These are phyloP conservation scores for Asterochloris erici DNA, from an alignment of 139 green algal genomes.

Conservation along the genomic window DNA sequence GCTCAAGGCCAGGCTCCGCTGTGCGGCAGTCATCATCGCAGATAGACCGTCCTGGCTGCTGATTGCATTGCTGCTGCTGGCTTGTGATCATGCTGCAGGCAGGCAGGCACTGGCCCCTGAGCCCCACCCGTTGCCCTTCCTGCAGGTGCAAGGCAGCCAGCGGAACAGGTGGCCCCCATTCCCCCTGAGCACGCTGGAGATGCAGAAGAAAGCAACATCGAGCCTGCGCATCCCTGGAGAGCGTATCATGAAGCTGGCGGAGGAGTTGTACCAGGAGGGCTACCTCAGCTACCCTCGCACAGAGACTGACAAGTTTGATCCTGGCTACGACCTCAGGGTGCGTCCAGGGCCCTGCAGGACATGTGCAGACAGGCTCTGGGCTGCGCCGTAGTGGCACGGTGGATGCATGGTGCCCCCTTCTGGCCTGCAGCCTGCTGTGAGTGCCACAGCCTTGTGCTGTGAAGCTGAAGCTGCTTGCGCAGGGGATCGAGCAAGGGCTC, in stretches of 20 bases:
- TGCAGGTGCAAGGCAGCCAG: conserved; percentile 50
- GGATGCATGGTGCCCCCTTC: too few species aligned
- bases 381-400: background rate
- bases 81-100: too few species aligned
- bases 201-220: conserved; percentile 87
- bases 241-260: conserved; percentile 90
- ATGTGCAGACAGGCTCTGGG: background rate
- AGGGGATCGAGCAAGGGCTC: too few species aligned
- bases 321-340: conserved; percentile 68
- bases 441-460: too few species aligned
- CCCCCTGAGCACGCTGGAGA: conserved; percentile 93
- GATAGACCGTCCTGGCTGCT: too few species aligned
- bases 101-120: too few species aligned
- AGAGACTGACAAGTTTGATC: conserved; percentile 89
- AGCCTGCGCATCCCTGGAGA: conserved; percentile 77
- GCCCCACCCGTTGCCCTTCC: conserved; percentile 9
- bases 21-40: too few species aligned
- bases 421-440: too few species aligned
- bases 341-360: background rate
- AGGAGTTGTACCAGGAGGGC: conserved; percentile 96
- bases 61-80: too few species aligned
- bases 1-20: too few species aligned
- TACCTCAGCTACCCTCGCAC: conserved; percentile 96
- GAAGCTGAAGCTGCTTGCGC: too few species aligned
- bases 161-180: conserved; percentile 56